These are phyloP conservation scores for Cucurbita moschata DNA, from an alignment of 306 rosid genomes.

Conservation along the genomic window DNA sequence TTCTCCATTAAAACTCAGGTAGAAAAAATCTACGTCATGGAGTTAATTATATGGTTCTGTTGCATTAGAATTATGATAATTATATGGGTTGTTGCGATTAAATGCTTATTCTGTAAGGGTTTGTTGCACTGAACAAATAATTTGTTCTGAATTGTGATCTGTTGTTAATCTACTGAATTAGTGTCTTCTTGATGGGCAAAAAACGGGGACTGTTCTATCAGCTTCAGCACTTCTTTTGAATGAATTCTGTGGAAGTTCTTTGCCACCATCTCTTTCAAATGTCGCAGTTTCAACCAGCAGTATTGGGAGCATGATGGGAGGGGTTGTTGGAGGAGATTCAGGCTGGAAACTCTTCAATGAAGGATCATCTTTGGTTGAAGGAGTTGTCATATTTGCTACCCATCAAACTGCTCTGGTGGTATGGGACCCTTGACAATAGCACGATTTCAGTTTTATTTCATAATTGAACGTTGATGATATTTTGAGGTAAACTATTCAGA, in stretches of 20 bases:
- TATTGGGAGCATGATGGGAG: slow-evolving; percentile 90
- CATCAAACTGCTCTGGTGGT: slow-evolving; percentile 95
- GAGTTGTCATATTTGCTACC: slow-evolving; percentile 87
- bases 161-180: slow-evolving; percentile 28
- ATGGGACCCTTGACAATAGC: slow-evolving; percentile 43
- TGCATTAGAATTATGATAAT: neutral
- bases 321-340: slow-evolving; percentile 88
- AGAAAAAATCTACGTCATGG: slow-evolving; percentile 8
- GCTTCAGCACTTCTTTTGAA: slow-evolving; percentile 83
- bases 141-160: slow-evolving; percentile 17
- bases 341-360: slow-evolving; percentile 97
- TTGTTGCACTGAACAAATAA: neutral
- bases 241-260: slow-evolving; percentile 49
- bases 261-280: slow-evolving; percentile 43
- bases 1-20: slow-evolving; percentile 82
- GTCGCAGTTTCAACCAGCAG: slow-evolving; percentile 46
- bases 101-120: slow-evolving; percentile 6
- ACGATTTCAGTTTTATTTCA: slow-evolving; percentile 21
- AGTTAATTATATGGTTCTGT: slow-evolving; percentile 8
- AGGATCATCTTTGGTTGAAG: slow-evolving; percentile 69
- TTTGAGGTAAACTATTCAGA: slow-evolving; percentile 7
- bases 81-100: neutral
- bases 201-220: slow-evolving; percentile 67
- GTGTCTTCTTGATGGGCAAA: slow-evolving; percentile 98
- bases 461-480: slow-evolving; percentile 15